Conservation (phyloP, 768 basidiomycete genomes). For the Trametes gibbosa region DNA sequence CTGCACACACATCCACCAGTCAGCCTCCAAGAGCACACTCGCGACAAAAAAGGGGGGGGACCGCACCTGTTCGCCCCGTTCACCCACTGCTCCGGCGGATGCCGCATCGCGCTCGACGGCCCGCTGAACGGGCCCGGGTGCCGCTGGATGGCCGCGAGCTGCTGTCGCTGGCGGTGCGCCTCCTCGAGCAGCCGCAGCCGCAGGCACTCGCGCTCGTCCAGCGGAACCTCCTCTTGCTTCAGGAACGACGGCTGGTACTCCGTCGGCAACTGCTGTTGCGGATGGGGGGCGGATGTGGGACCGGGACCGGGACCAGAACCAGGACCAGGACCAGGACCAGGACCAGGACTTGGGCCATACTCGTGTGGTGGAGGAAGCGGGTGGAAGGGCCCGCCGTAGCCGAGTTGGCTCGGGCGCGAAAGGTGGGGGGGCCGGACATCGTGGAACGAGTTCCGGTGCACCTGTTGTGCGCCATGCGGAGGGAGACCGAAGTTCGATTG, state of each 20-base stretch:
- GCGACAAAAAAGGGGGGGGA: not conserved
- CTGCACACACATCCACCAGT: not conserved
- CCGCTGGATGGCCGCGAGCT: not conserved
- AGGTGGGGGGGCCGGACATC: not conserved
- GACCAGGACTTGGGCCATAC: not conserved
- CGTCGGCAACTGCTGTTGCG: not conserved
- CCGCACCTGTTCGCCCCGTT: slow-evolving; percentile 2
- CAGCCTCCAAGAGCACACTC: not conserved
- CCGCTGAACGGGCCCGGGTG: not conserved
- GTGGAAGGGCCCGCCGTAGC: not conserved
- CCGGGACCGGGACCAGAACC: not conserved
- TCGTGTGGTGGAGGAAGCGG: too few species aligned
- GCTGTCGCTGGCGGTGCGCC: slow-evolving; percentile 6
- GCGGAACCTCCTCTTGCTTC: slow-evolving; percentile 6
- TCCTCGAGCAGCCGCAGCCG: slow-evolving; percentile 17
- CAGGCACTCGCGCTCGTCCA: slow-evolving; percentile 15
- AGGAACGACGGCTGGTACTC: slow-evolving; percentile 10
- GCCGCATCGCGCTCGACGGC: slow-evolving; percentile 1
- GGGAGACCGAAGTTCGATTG: too few species aligned
- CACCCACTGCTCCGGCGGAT: slow-evolving; percentile 7
- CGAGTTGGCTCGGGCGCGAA: not conserved
- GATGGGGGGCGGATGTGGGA: not conserved
- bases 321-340: too few species aligned
- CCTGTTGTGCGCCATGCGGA: too few species aligned
- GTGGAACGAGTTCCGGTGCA: too few species aligned